Percentiles rank a stretch among this genome's conserved stretches.
Conservation (phyloP, 2,329 filamentous ascomycete species). For the Beauveria asiatica region DNA sequence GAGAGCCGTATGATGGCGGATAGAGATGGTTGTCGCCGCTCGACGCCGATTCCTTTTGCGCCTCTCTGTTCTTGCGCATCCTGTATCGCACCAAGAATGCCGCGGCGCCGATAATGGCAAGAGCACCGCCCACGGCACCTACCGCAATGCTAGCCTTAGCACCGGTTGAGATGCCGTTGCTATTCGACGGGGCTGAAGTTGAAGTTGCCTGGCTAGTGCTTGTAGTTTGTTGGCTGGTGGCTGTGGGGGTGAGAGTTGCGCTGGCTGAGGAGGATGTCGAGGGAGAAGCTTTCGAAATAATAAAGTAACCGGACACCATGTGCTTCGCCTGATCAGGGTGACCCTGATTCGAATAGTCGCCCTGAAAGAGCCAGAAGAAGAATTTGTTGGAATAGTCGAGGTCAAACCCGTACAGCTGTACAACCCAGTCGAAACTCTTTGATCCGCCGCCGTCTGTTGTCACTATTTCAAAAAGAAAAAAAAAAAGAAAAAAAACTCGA, state of each 20-base stretch:
- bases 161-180: background rate
- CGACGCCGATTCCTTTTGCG: background rate
- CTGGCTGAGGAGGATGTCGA: background rate
- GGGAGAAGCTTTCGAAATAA: background rate
- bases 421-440: slow-evolving; percentile 14
- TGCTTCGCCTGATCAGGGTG: background rate
- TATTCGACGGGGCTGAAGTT: background rate
- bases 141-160: background rate
- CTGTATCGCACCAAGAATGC: background rate
- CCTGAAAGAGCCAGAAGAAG: slow-evolving; percentile 18
- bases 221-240: background rate
- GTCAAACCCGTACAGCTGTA: slow-evolving; percentile 13
- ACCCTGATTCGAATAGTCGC: slow-evolving; percentile 10
- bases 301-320: background rate
- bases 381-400: slow-evolving; percentile 13
- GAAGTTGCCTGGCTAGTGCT: background rate
- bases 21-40: too few species aligned
- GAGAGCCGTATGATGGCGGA: background rate
- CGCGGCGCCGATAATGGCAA: background rate
- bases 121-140: background rate
- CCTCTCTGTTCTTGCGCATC: background rate
- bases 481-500: background rate
- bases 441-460: slow-evolving; percentile 10
- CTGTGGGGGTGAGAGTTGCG: background rate
- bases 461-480: background rate